Evolutionary conservation across 2,329 filamentous ascomycete species (phyloP), one percentile per base, ranked within the genome.

Genomic region (Coccinonectria pachysandricola): DNA sequence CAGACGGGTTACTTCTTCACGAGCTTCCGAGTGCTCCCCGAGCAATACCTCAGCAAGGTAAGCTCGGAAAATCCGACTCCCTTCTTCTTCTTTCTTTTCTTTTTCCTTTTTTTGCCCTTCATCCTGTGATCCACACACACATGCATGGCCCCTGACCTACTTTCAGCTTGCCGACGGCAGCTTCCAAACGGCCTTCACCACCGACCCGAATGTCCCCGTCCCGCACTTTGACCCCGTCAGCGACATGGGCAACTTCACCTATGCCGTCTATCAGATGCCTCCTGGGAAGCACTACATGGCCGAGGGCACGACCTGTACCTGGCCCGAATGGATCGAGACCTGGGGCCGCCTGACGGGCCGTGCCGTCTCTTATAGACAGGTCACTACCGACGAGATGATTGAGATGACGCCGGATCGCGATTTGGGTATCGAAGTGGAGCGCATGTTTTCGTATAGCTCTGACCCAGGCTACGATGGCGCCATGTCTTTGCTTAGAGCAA

Each of bases 381-480:
- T 62, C 8, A 43, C 50, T 0, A 31, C 52, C 2, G 53, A 63
- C 5, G 53, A 63, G 19, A 54, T 67, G 52, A 49, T 62, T 7
- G 42, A 42, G 0, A 37, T 37, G 2, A 45, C 53, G 0, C 46
- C 49, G 0, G 62, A 65, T 21, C 40, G 38, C 2, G 61, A 63
- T 3, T 51, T 53, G 2, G 64, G 62, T 0, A 42, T 54, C 0
- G 65, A 69, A 34, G 46, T 60, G 0, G 53, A 53, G 4, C 41
- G 56, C 31, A 68, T 69, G 64, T 67, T 59, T 22, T 35, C 44
- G 2, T 69, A 68, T 32, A 54, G 51, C 8, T 59, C 55, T 0
- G 50, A 64, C 18, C 62, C 64, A 0, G 65, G 65, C 0, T 68
- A 68, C 28, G 62, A 64, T 32, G 64, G 65, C 1, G 61, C 49